A percentile compares a stretch with the other conserved stretches of the same genome.
Evolutionary conservation across 2,329 filamentous ascomycete genomes (phyloP).

Genomic region (Bipolaris oryzae): DNA sequence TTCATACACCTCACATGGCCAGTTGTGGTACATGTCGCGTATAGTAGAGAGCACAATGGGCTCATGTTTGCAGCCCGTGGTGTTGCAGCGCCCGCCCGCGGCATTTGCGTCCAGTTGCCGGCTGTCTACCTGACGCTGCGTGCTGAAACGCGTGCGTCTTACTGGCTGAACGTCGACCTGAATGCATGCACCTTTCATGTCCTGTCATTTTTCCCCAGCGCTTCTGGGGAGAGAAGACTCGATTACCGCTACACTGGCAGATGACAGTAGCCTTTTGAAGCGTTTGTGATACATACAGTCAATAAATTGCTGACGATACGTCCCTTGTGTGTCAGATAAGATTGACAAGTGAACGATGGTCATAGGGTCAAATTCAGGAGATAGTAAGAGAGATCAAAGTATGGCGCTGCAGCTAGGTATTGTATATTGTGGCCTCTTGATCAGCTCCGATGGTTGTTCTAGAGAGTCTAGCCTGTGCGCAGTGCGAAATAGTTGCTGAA

Average conservation of each 20-base stretch:
- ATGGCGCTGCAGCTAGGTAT: slow-evolving; percentile 1
- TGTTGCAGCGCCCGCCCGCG: slow-evolving; percentile 11
- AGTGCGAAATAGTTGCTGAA: background rate
- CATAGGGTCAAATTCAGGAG: background rate
- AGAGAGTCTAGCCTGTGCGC: background rate
- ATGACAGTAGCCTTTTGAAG: background rate
- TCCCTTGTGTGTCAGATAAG: background rate
- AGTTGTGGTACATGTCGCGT: slow-evolving; percentile 36
- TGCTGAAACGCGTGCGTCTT: slow-evolving; percentile 71
- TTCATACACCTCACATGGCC: slow-evolving; percentile 41
- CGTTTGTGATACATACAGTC: slow-evolving; percentile 5
- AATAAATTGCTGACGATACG: background rate
- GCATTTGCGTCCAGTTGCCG: slow-evolving; percentile 12
- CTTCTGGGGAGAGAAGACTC: background rate
- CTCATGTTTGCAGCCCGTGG: slow-evolving; percentile 15
- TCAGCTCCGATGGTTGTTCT: background rate
- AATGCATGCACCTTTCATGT: slow-evolving; percentile 1
- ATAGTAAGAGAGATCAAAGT: background rate
- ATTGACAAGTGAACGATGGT: background rate
- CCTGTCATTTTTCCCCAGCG: slow-evolving; percentile 10
- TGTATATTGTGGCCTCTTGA: background rate
- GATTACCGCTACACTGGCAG: background rate
- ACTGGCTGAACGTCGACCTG: slow-evolving; percentile 42
- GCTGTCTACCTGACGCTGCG: slow-evolving; percentile 49
- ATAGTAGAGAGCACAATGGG: slow-evolving; percentile 17